phyloP scores from a whole-genome alignment of 345 rosid genomes.

The Eucalyptus pauciflora region DNA sequence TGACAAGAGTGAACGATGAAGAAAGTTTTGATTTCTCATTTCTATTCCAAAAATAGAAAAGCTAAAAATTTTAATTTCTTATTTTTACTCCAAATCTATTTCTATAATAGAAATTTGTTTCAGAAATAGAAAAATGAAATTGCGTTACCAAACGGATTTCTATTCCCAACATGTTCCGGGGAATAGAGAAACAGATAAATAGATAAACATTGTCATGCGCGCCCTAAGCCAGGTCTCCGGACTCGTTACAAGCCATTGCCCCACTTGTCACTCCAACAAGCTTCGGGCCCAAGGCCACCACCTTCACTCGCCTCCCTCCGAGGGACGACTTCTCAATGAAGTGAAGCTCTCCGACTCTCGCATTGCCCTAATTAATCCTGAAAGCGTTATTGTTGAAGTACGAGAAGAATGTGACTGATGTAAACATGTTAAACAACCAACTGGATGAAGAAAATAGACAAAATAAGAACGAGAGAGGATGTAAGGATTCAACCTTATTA shows the following conservation, averaged over 20 bases:
- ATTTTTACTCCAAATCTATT: fast-evolving
- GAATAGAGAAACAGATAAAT: too few species aligned
- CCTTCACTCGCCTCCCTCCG: too few species aligned
- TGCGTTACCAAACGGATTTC: too few species aligned
- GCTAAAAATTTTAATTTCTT: fast-evolving
- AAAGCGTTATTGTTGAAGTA: not conserved
- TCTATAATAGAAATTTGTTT: too few species aligned
- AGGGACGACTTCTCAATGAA: not conserved
- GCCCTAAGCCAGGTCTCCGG: not conserved
- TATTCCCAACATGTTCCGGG: too few species aligned
- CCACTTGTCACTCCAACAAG: not conserved
- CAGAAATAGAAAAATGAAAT: too few species aligned
- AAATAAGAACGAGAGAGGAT: not conserved
- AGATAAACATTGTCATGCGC: too few species aligned
- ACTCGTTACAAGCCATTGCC: too few species aligned
- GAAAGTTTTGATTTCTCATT: too few species aligned
- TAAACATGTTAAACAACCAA: not conserved
- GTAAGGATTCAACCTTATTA: not conserved
- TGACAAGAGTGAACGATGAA: fast-evolving
- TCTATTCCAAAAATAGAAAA: too few species aligned
- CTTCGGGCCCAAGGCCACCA: not conserved
- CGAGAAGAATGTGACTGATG: not conserved
- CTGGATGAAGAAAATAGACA: not conserved
- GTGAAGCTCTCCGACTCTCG: not conserved
- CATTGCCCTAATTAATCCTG: not conserved